Evolutionary conservation across 208 protist genomes (phyloP).

Genomic region (Herpetomonas samuelpessoai): DNA sequence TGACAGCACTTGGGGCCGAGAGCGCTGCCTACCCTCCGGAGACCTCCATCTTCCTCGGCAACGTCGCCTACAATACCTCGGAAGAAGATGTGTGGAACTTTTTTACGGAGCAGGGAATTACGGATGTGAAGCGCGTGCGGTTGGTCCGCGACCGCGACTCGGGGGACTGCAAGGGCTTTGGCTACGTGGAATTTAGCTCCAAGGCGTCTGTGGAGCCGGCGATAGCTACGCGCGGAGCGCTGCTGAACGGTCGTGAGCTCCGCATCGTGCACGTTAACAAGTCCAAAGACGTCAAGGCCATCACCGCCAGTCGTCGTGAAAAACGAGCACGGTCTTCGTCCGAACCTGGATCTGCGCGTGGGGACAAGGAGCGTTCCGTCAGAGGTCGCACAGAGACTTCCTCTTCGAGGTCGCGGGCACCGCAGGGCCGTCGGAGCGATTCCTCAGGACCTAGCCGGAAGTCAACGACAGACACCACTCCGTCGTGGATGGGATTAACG

Average conservation of each 20-base stretch:
- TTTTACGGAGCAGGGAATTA: slow-evolving; percentile 76
- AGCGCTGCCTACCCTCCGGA: slow-evolving; percentile 68
- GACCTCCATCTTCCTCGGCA: slow-evolving; percentile 89
- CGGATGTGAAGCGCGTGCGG: slow-evolving; percentile 76
- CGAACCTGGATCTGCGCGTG: background rate
- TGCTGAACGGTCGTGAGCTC: slow-evolving; percentile 70
- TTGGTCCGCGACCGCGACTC: slow-evolving; percentile 84
- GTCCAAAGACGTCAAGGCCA: slow-evolving; percentile 62
- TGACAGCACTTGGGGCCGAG: slow-evolving; percentile 69
- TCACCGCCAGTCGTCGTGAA: slow-evolving; percentile 59
- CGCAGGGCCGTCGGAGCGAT: too few species aligned
- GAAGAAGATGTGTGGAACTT: slow-evolving; percentile 86
- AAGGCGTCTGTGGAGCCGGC: slow-evolving; percentile 49
- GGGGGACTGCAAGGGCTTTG: slow-evolving; percentile 85
- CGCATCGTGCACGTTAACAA: slow-evolving; percentile 88
- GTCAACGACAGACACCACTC: slow-evolving; percentile 7
- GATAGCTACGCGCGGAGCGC: slow-evolving; percentile 57
- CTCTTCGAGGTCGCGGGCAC: background rate
- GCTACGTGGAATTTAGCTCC: slow-evolving; percentile 86
- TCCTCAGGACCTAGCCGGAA: background rate
- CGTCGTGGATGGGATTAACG: slow-evolving; percentile 78
- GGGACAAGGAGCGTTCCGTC: slow-evolving; percentile 9
- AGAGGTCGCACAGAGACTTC: too few species aligned
- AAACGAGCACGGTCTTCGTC: slow-evolving; percentile 26
- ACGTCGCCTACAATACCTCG: slow-evolving; percentile 79